phyloP scores from a whole-genome alignment of 225 moss, liverwort and hornwort genomes.

The Antitrichia curtipendula region DNA sequence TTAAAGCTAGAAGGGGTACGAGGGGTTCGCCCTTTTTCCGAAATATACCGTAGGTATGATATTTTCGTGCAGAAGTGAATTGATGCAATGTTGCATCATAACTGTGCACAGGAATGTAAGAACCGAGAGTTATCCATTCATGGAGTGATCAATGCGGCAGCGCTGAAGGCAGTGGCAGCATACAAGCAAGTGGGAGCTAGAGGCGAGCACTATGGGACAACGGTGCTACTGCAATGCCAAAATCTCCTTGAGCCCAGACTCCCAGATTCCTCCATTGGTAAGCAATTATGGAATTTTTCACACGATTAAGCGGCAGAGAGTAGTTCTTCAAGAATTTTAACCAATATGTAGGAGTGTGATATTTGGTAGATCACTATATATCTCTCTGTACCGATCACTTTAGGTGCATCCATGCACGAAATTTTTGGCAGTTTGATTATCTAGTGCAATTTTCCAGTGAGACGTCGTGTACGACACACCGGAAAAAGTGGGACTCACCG shows the following conservation, averaged over 20 bases:
- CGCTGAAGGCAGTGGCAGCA: constrained; percentile 41
- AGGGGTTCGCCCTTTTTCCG: too few relatives aligned
- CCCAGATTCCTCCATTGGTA: constrained; percentile 50
- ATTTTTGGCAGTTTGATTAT: not conserved
- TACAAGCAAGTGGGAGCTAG: constrained; percentile 48
- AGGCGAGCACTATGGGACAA: constrained; percentile 56
- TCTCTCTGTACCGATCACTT: not conserved
- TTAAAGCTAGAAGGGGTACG: too few relatives aligned
- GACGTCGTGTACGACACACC: too few relatives aligned
- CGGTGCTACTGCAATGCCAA: constrained; percentile 55
- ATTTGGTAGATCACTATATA: not conserved
- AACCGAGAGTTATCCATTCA: constrained; percentile 1
- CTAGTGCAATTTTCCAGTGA: not conserved
- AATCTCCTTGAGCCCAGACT: constrained; percentile 34
- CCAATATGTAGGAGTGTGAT: not conserved
- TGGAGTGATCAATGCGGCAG: constrained; percentile 55
- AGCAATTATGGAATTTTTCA: not conserved
- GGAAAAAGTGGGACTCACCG: too few relatives aligned
- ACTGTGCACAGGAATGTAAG: constrained; percentile 9
- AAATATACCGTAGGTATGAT: too few relatives aligned
- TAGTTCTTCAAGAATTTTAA: not conserved
- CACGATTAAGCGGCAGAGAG: not conserved
- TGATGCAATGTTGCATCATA: not conserved
- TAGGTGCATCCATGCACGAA: too few relatives aligned
- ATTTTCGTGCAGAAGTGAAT: too few relatives aligned